phyloP scores from a whole-genome alignment of 2,329 filamentous ascomycete species.

The Monilinia laxa region DNA sequence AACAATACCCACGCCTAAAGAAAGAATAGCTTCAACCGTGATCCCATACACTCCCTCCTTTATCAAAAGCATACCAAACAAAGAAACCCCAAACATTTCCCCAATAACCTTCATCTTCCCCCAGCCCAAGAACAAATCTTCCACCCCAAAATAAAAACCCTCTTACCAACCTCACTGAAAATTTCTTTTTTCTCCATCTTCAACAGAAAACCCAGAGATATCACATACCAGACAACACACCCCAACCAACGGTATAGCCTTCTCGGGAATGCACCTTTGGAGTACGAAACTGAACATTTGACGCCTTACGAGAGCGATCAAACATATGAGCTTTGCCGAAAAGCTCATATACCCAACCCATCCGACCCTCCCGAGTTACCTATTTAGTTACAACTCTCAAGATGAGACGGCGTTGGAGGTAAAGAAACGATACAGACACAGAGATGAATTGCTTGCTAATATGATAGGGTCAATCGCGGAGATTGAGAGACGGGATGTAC shows the following conservation, averaged over 20 bases:
- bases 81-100: not conserved
- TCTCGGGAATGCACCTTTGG: not conserved
- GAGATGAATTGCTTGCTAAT: not conserved
- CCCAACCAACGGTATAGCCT: not conserved
- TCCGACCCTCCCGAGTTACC: too few species aligned
- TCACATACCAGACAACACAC: not conserved
- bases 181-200: not conserved
- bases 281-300: not conserved
- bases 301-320: too few species aligned
- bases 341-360: not conserved
- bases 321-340: too few species aligned
- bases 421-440: not conserved
- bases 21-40: not conserved
- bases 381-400: too few species aligned
- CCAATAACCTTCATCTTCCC: rapidly evolving
- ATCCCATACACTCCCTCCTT: not conserved
- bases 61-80: not conserved
- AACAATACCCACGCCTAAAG: not conserved
- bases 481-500: slow-evolving; percentile 7
- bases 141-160: not conserved
- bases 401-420: not conserved
- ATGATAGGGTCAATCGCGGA: not conserved
- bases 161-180: not conserved
- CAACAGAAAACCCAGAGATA: not conserved
- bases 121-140: not conserved